Base-by-base conservation (phyloP, 768 basidiomycete genomes). In the Suillus clintonianus region DNA sequence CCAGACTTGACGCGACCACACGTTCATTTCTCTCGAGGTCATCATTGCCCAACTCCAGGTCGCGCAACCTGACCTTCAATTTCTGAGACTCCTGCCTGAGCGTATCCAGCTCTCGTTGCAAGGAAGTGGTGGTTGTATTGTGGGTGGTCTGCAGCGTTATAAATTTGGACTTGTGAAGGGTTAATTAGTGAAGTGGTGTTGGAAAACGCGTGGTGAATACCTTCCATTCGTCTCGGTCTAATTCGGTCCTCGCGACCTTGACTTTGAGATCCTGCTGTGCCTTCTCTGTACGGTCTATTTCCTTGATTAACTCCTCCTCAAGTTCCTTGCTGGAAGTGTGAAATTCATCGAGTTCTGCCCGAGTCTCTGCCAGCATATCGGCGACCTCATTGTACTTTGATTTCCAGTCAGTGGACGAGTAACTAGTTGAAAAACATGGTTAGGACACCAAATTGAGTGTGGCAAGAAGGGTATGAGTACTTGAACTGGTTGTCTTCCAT, bases 1-100 rank as follows among this genome's bases (percentile, higher is more conserved):
- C 91, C 69, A 96, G 77, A 69, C 86, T 91, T 56, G 90, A 93
- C 10, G 90, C 86, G 47, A 92, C 90, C 58, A 91, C 92, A 34
- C 97, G 87, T 73, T 98, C 97, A 75, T 91, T 96, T 66, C 95
- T 85, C 74, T 99, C 97, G 63, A 99, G 82, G 78, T 99, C 96
- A 71, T 99, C 97, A 71, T 97, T 98, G 54, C 97, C 97, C 87
- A 99, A 91, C 78, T 99, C 97, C 36, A 97, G 81, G 75, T 98
- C 94, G 24, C 92, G 86, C 19, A 95, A 78, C 71, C 91, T 88
- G 24, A 90, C 79, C 76, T 91, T 91, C 65, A 85, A 76, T 57
- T 81, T 81, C 71, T 90, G 90, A 66, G 89, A 83, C 64, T 90
- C 88, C 71, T 91, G 87, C 62, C 94, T 85, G 42, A 92, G 82